phyloP scores from a whole-genome alignment of 805 yeast genomes.

The Candida caryicola region DNA sequence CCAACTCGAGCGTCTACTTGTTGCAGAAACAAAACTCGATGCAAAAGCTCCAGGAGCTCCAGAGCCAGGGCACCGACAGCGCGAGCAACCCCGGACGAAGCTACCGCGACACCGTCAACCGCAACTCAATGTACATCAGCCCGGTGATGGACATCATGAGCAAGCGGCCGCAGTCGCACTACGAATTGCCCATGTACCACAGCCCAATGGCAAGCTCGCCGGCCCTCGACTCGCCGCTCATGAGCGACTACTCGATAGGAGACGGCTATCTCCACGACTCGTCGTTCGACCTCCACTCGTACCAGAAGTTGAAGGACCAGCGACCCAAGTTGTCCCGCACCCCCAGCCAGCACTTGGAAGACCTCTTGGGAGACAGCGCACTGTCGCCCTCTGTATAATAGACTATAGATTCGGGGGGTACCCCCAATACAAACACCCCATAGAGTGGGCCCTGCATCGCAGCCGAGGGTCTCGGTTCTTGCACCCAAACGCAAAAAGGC shows the following conservation, averaged over 20 bases:
- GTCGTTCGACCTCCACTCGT: slow-evolving; percentile 2
- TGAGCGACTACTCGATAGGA: slow-evolving; percentile 6
- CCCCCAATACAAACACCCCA: too few species aligned
- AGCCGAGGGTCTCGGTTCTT: too few species aligned
- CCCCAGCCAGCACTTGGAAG: slow-evolving; percentile 50
- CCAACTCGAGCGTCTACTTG: slow-evolving; percentile 14
- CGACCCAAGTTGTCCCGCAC: slow-evolving; percentile 30
- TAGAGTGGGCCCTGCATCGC: too few species aligned
- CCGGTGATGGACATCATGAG: slow-evolving; percentile 45
- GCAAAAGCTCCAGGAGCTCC: slow-evolving; percentile 4
- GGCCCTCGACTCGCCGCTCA: not conserved
- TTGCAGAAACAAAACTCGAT: slow-evolving; percentile 12
- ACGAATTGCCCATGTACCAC: slow-evolving; percentile 16
- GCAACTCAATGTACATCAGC: slow-evolving; percentile 50
- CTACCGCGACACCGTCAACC: slow-evolving; percentile 25
- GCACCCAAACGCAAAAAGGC: too few species aligned
- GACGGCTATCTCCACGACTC: slow-evolving; percentile 4
- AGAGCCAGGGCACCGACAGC: slow-evolving; percentile 10
- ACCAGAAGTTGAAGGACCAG: not conserved
- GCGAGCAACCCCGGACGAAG: slow-evolving; percentile 26
- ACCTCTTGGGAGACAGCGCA: slow-evolving; percentile 21
- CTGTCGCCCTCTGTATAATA: not conserved
- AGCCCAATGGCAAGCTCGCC: not conserved
- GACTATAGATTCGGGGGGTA: too few species aligned
- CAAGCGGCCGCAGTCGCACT: slow-evolving; percentile 11